A percentile compares a stretch with the other conserved stretches of the same genome.
These are phyloP conservation scores for Streptanthus diversifolius DNA, from an alignment of 345 rosid genomes.

Conservation along the genomic window DNA sequence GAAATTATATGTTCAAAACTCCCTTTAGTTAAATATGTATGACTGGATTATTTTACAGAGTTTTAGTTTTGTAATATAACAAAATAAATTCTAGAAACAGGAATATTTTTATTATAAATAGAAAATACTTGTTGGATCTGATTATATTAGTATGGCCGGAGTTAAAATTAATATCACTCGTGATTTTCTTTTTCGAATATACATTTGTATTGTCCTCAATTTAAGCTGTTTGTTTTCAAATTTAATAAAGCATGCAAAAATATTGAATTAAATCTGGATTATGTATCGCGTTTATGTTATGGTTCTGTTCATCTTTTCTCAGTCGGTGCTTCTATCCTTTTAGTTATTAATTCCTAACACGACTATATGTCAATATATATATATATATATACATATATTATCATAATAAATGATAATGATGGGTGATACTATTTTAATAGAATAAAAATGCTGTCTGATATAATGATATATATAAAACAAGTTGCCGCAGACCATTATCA, in stretches of 20 bases:
- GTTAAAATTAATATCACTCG: neutral
- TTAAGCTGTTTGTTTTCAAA: neutral
- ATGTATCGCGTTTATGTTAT: neutral
- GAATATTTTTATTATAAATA: neutral
- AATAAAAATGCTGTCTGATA: neutral
- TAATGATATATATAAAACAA: neutral
- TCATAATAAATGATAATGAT: slow-evolving; percentile 19
- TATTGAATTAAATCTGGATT: neutral
- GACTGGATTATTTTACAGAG: neutral
- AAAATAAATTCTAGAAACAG: neutral
- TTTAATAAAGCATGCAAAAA: neutral
- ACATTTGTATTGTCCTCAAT: neutral
- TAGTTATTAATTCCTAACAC: neutral
- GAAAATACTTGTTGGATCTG: neutral
- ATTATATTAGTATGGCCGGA: neutral
- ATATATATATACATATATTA: neutral
- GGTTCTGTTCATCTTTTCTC: neutral
- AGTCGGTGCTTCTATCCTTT: neutral
- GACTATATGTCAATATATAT: neutral
- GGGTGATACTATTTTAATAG: slow-evolving; percentile 25
- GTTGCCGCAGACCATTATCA: slow-evolving; percentile 11
- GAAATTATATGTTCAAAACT: neutral
- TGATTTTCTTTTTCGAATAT: neutral
- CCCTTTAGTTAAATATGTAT: neutral
- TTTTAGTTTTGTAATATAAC: neutral